Evolutionary conservation across 768 basidiomycete species (phyloP), one percentile per base, ranked within the genome.

Genomic region (Candolleomyces aberdarensis): DNA sequence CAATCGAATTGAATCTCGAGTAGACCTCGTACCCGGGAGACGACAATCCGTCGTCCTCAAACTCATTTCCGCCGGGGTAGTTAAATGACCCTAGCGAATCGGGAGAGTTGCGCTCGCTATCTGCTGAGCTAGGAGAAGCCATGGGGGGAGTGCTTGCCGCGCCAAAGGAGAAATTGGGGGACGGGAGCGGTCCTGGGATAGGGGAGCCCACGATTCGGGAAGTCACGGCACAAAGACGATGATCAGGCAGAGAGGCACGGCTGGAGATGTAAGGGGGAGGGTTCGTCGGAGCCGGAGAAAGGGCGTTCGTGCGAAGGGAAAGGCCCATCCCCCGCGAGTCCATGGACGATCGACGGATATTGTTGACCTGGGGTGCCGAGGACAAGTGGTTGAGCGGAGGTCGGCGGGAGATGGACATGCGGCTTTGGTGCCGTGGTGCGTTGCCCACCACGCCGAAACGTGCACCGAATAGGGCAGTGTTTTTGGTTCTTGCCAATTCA

Each of bases 101-200:
- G 4, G 86, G 84, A 9, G 86, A 85, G 52, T 79, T 79, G 53
- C 79, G 76, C 54, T 87, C 85, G 58, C 80, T 79, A 59, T 78
- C 80, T 5, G 73, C 74, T 4, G 83, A 81, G 52, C 76, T 75
- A 13, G 81, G 78, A 15, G 85, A 84, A 17, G 77, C 70, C 64
- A 81, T 77, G 3, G 83, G 77, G 0, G 82, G 76, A 3, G 80
- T 80, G 54, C 76, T 82, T 31, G 86, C 83, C 10, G 80, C 79
- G 60, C 86, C 86, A 64, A 88, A 88, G 50, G 84, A 84, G 75
- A 85, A 88, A 58, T 80, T 81, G 44, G 85, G 85, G 5, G 79
- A 78, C 1, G 86, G 86, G 17, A 88, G 75, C 5, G 86, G 86
- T 2, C 86, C 86, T 9, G 85, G 73, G 62, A 84, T 71, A 60